A percentile compares a stretch with the other conserved stretches of the same genome.
Conservation (phyloP, 441 rosid species). For the Eruca vesicaria region DNA sequence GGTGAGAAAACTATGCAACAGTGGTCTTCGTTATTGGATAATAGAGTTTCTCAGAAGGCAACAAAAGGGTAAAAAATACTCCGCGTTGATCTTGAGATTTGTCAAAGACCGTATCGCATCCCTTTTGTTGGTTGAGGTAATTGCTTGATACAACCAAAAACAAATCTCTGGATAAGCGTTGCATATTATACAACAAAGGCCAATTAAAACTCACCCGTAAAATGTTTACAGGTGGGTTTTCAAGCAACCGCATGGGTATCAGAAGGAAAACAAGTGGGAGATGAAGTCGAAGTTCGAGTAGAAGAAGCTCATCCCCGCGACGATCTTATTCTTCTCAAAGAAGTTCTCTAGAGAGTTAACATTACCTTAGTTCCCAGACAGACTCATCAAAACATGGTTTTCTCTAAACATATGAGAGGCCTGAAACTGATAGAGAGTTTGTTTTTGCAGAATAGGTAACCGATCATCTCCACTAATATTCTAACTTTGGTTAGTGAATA, state of each 20-base stretch:
- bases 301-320: conserved; percentile 89
- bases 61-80: conserved; percentile 63
- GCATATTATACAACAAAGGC: not conserved
- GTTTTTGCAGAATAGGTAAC: conserved; percentile 26
- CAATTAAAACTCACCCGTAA: not conserved
- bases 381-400: conserved; percentile 4
- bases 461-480: not conserved
- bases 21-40: conserved; percentile 86
- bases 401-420: conserved; percentile 4
- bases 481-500: not conserved
- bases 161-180: not conserved
- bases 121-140: conserved; percentile 77
- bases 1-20: conserved; percentile 59
- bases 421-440: conserved; percentile 6
- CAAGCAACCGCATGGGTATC: conserved; percentile 88
- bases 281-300: conserved; percentile 74
- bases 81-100: conserved; percentile 75
- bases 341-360: conserved; percentile 33
- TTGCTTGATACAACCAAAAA: conserved; percentile 1
- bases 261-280: conserved; percentile 69
- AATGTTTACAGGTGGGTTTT: conserved; percentile 65
- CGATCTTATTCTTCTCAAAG: conserved; percentile 65
- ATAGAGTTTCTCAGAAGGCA: conserved; percentile 81
- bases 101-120: conserved; percentile 85
- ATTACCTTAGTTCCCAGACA: not conserved